Base-by-base conservation (phyloP, 2,329 filamentous ascomycete genomes). In the Trichoderma koningiopsis region DNA sequence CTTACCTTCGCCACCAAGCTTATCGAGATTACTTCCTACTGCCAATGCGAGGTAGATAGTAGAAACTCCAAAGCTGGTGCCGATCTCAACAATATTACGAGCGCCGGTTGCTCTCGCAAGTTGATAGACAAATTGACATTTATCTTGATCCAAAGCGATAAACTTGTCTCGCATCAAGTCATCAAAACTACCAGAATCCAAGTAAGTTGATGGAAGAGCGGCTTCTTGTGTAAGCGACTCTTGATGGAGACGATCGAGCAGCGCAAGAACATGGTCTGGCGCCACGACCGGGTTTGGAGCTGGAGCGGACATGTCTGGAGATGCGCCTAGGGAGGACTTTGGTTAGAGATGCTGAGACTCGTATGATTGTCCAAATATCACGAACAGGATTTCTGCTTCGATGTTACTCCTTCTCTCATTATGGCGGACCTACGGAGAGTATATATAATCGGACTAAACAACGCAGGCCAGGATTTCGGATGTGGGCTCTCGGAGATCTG, bases 41-140 rank as follows among this genome's bases (percentile, higher is more conserved):
- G 87, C 88, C 3, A 90, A 78, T 0, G 87, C 87, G 10, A 90
- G 83, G 72, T 89, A 90, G 63, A 90, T 88, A 0, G 88, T 89
- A 65, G 85, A 88, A 2, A 91, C 84, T 13, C 88, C 88, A 68
- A 87, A 90, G 63, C 83, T 86, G 0, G 88, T 90, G 0, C 88
- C 88, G 0, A 86, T 87, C 73, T 90, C 88, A 61, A 89, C 84
- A n/a, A 89, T 79, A 40, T 82, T 83, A 1, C 78, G 79, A 0
- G 87, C 87, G 1, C 82, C 81, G 2, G 78, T 84, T 29, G 82
- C 80, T 3, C 83, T 81, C 2, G 83, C 77, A 0, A 90, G 80
- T 16, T 86, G 83, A 74, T 90, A 90, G 7, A 88, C 78, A 62
- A 88, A 82, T 8, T 84, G 79, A 71, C 83, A 85, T 75, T 90